A percentile compares a stretch with the other conserved stretches of the same genome.
phyloP scores from a whole-genome alignment of 345 rosid species.

The Rhodamnia rubescens region DNA sequence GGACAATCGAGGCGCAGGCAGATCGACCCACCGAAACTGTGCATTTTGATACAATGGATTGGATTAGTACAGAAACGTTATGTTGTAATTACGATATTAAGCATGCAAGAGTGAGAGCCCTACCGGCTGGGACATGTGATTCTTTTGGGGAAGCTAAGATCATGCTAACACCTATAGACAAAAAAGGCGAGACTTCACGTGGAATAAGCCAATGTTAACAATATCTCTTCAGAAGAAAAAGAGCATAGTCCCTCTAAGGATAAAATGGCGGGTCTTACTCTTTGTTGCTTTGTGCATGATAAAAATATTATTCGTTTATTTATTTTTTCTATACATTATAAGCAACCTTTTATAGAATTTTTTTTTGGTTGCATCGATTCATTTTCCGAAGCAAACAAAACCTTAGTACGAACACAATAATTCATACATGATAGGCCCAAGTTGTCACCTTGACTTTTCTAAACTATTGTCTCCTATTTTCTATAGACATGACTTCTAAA shows the following conservation, averaged over 20 bases:
- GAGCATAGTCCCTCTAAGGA: neutral
- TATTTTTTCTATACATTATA: no score
- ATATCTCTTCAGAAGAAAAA: neutral
- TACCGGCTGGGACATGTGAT: neutral
- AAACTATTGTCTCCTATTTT: neutral
- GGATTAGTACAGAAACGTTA: neutral
- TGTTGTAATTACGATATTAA: neutral
- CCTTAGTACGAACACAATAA: neutral
- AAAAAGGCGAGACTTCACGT: no score
- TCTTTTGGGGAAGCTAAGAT: neutral
- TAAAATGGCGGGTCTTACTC: neutral
- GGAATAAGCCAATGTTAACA: neutral
- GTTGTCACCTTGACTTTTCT: neutral
- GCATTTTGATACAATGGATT: neutral
- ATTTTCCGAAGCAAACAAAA: no score
- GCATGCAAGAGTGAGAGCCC: neutral
- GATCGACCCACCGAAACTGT: neutral
- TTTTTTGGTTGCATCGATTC: no score
- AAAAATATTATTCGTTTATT: no score
- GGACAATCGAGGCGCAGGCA: neutral
- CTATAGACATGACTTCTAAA: neutral
- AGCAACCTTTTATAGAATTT: no score
- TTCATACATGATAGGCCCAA: neutral
- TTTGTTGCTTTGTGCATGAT: no score
- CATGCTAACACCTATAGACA: neutral